Base-by-base conservation (phyloP, 768 basidiomycete species). In the Gyrodon lividus region DNA sequence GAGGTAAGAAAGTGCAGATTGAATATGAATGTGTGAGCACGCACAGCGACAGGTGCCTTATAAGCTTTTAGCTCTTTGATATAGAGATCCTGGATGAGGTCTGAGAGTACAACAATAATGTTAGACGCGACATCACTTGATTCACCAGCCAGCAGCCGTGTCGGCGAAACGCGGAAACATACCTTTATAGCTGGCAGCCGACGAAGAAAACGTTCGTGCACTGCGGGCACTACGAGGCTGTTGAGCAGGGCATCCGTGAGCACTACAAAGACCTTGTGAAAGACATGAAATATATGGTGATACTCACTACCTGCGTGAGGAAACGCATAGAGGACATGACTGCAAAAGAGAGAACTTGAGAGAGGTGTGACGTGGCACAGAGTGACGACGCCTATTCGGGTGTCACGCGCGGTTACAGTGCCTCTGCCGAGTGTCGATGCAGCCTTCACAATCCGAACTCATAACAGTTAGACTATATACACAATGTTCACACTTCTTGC, bases 1-100 rank as follows among this genome's bases (percentile, higher is more conserved):
- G 23, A 40, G 8, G 39, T 54, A 30, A 55, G 51, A 23, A 16
- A 24, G n/a, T 2, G 35, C 28, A 33, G 44, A 4, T 31, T 3
- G 22, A 45, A n/a, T 6, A 6, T 4, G 43, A 16, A 23, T 28
- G 13, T 33, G 0, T 2, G 4, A 22, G 39, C n/a, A 79, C 90
- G 69, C 62, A 94, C 93, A 41, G 67, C 70, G 5, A 82, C 74
- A 31, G 83, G 74, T 35, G 90, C 78, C 77, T 92, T 96, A 83
- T 95, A 98, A 5, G 81, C 70, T 73, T 89, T 95, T 63, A 98
- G 79, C 75, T 96, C 89, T 65, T 79, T 84, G 60, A 98, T 61
- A 74, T 98, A 98, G 50, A 97, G 69, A 57, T 97, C 93, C 80
- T 95, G 90, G 47, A 98, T 79, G 66, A 95, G 77, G 77, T 97